Base-by-base conservation (phyloP, 805 yeast species). In the Candida xiaguanensis region DNA sequence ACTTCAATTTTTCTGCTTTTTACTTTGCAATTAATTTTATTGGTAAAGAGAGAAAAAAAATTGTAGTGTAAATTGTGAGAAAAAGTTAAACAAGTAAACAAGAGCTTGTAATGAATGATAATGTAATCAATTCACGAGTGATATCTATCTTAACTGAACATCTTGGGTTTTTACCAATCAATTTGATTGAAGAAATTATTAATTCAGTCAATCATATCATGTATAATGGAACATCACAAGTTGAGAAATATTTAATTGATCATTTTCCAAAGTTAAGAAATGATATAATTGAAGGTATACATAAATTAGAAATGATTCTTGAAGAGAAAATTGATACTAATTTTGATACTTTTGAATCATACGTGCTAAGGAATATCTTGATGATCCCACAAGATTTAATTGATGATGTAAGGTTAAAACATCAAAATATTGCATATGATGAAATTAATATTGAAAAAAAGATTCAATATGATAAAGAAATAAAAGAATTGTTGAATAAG, bases 321-420 rank as follows among this genome's bases (percentile, higher is more conserved):
- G 95, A 85, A 52, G 75, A 78, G 44, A 73, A 81, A 1, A 83
- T 89, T 8, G 95, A 89, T 60, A 72, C 72, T 48, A 85, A 85
- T 55, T 89, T 87, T 56, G 97, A 90, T 58, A 82, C 82, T 56
- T 80, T 86, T 50, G 97, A 90, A 61, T 63, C 88, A 24, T 90
- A 90, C 59, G 75, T 85, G 2, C 62, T 87, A 36, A 65, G 96
- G 52, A 90, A 90, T 55, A 77, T 90, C 9, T 67, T 90, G 39
- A 74, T 74, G 9, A 65, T 90, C 13, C 95, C 96, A 0, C 61
- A 60, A 4, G 84, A 80, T 11, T 64, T 86, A 24, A 69, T 83
- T 1, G 72, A 72, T 3, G 79, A 77, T 68, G 63, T 90, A 40
- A 59, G 82, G 34, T 63, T 89, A 34, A 72, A 71, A 36, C 93